Evolutionary conservation across 441 rosid species (phyloP), one percentile per base, ranked within the genome.

Genomic region (Viola pubescens): DNA sequence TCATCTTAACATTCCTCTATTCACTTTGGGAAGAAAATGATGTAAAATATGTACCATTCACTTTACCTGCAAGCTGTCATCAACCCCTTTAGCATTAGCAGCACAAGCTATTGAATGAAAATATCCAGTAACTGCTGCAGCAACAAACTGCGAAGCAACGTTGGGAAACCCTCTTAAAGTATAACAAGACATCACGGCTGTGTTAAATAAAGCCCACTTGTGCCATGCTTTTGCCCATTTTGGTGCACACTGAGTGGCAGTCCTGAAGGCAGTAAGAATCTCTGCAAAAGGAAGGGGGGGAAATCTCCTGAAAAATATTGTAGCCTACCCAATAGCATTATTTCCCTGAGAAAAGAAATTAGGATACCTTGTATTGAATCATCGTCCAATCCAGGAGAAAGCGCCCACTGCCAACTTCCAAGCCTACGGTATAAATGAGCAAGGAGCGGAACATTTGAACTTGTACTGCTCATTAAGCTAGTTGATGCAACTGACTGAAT

Each of bases 181-280:
- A 66, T 91, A 95, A 76, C 91, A 94, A 53, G 99, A 91, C 97
- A 95, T 95, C 56, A 87, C 99, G 46, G 94, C 96, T 8, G 99
- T 91, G 73, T 91, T 95, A 77, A 95, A 95, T 77, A 95, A 77
- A 51, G 99, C 99, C 99, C 98, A 95, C 43, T 75, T 77, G 61
- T 95, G 99, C 99, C 99, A 95, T 81, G 98, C 97, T 75, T 87
- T 95, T 48, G 84, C 86, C 99, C 99, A 91, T 75, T 89, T 82
- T 56, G 86, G 63, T 37, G 97, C 97, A 72, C 67, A 95, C 26
- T 77, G 81, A 44, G 99, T 91, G 62, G 98, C 95, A 61, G 77
- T 86, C 75, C 81, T 63, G 70, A 89, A 89, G 9, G 99, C 82
- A 46, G 73, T 69, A 71, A 80, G 94, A 61, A 89, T 91, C 71